phyloP scores from a whole-genome alignment of 2,329 filamentous ascomycete species.

The Xylariaceae sp. region DNA sequence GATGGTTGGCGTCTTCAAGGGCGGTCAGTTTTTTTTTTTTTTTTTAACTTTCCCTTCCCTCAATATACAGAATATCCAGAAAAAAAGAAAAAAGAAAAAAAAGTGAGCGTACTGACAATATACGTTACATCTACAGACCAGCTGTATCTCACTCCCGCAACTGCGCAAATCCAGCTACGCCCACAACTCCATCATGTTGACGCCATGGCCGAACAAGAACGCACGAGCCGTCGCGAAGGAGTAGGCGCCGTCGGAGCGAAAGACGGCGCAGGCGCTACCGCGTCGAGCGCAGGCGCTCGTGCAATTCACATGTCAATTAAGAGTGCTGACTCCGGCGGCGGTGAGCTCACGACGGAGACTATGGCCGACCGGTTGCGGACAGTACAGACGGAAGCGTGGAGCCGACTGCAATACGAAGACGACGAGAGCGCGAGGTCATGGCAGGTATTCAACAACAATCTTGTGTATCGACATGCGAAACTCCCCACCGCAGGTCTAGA shows the following conservation, averaged over 20 bases:
- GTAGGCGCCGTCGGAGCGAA: slow-evolving; percentile 29
- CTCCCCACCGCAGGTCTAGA: slow-evolving; percentile 4
- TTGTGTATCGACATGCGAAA: slow-evolving; percentile 47
- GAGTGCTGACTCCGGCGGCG: slow-evolving; percentile 58
- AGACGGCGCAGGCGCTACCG: slow-evolving; percentile 21
- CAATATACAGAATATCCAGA: no score
- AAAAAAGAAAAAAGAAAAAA: background rate
- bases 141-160: slow-evolving; percentile 78
- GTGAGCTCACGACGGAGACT: slow-evolving; percentile 59
- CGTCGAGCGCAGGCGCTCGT: slow-evolving; percentile 50
- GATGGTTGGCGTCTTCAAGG: slow-evolving; percentile 88
- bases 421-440: slow-evolving; percentile 73
- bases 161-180: slow-evolving; percentile 79
- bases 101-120: slow-evolving; percentile 16
- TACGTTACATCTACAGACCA: slow-evolving; percentile 50
- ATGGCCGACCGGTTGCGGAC: slow-evolving; percentile 69
- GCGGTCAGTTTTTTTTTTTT: slow-evolving; percentile 49
- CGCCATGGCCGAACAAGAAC: slow-evolving; percentile 68
- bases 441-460: slow-evolving; percentile 66
- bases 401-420: slow-evolving; percentile 70
- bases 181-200: slow-evolving; percentile 93
- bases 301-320: slow-evolving; percentile 87
- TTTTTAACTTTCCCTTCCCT: background rate
- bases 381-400: slow-evolving; percentile 81
- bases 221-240: slow-evolving; percentile 36